Evolutionary conservation across 805 yeast species (phyloP), one percentile per base, ranked within the genome.

Genomic region (Kuraishia cidri): DNA sequence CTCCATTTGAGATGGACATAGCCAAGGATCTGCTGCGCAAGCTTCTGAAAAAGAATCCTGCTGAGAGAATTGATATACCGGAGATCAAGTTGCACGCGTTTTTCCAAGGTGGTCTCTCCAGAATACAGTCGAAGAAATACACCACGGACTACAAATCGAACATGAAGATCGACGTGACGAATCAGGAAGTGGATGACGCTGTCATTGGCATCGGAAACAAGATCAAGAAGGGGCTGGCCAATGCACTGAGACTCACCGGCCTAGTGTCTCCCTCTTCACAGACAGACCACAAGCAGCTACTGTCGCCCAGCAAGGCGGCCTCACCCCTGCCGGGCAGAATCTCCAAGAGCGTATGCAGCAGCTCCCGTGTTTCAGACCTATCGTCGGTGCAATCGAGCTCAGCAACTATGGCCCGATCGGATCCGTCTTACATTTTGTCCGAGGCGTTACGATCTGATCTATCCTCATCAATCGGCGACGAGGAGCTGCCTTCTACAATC

Each of bases 21-120:
- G 69, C 76, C 11, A 68, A 65, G 26, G 86, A 85, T 47, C 57
- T 92, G 28, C 48, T 92, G 14, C 31, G 46, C 2, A 67, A 68
- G 44, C 51, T 92, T 44, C 63, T 92, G 19, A 70, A 66, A 24
- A 90, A 86, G 48, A 71, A 84, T 48, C 87, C 94, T 4, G 47
- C 52, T 6, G 57, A 67, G 26, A 69, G 98, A 49, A 69, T 80
- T 14, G 78, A 77, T 12, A 78, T 90, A 24, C 54, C 60, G 10
- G 83, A 81, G 18, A 79, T 87, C 35, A 87, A 86, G 53, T 53
- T 55, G 6, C 95, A 90, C 54, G 82, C 85, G 1, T 87, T 94
- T 59, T 54, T 52, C 35, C 32, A 42, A 9, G 46, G 47, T 24
- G 60, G 58, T 3, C 37, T 54, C 9, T 38, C 51, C 1, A 42